Evolutionary conservation across 2,329 filamentous ascomycete genomes (phyloP).

Genomic region (Talaromyces islandicus): DNA sequence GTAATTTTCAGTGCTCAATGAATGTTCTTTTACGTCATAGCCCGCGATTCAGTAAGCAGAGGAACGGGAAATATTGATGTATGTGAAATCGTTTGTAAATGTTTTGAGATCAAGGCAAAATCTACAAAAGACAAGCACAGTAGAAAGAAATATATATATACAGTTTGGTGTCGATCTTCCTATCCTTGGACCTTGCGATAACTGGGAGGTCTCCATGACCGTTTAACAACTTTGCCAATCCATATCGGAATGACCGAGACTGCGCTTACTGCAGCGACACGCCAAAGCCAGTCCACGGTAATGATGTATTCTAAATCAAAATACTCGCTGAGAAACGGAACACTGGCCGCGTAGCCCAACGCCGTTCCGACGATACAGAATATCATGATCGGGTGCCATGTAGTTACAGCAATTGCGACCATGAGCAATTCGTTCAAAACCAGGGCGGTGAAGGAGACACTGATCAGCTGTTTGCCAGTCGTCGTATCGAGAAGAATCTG

Average conservation of each 20-base stretch:
- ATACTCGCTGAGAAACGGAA: constrained; percentile 85
- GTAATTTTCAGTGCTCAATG: not conserved
- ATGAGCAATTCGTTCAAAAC: constrained; percentile 93
- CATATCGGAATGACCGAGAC: constrained; percentile 83
- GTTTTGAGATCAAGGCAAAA: not conserved
- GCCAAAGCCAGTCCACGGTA: constrained; percentile 80
- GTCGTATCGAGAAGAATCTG: constrained; percentile 80
- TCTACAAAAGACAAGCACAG: not conserved
- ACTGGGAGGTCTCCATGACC: constrained; percentile 83
- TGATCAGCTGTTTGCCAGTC: constrained; percentile 64
- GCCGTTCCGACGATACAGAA: constrained; percentile 76
- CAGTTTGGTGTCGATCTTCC: not conserved
- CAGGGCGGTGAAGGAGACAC: constrained; percentile 85
- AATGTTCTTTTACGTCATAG: not conserved
- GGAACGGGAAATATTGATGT: not conserved
- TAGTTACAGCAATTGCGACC: constrained; percentile 94
- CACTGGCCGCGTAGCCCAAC: constrained; percentile 68
- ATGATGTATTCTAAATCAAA: constrained; percentile 78
- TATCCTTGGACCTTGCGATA: constrained; percentile 74
- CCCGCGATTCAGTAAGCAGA: not conserved
- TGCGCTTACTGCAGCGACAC: constrained; percentile 70
- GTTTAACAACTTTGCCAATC: constrained; percentile 74
- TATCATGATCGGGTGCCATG: constrained; percentile 94
- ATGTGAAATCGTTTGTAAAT: not conserved
- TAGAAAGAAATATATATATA: not conserved